Evolutionary conservation across 2,329 filamentous ascomycete species (phyloP).

Genomic region (Fusarium chuoi): DNA sequence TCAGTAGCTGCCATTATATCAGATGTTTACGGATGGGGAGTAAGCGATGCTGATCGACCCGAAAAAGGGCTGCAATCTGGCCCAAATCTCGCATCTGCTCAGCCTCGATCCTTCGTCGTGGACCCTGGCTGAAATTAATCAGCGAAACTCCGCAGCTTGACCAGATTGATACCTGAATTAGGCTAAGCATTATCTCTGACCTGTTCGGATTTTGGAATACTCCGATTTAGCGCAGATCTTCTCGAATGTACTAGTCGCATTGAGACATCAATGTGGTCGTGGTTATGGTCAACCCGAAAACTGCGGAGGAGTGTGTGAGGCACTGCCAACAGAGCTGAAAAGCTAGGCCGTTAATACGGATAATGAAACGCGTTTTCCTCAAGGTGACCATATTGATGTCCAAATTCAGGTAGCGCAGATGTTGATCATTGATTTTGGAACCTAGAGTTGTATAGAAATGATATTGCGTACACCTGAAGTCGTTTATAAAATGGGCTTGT

Average conservation of each 20-base stretch:
- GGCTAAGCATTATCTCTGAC: background rate
- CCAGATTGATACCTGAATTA: background rate
- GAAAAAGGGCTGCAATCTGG: background rate
- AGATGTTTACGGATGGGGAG: too few species aligned
- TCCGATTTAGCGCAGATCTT: background rate
- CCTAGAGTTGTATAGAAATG: too few species aligned
- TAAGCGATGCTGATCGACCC: background rate
- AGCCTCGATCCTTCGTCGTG: background rate
- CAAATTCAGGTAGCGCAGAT: too few species aligned
- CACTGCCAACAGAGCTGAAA: too few species aligned
- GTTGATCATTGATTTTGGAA: too few species aligned
- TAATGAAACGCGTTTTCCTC: too few species aligned
- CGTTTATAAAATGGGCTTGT: too few species aligned
- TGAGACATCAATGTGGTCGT: background rate
- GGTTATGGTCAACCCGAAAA: background rate
- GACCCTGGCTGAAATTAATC: background rate
- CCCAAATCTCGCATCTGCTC: background rate
- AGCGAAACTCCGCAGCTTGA: background rate
- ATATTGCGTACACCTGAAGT: too few species aligned
- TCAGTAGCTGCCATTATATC: background rate
- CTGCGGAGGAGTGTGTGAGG: fast-evolving
- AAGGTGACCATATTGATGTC: too few species aligned
- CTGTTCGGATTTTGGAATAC: fast-evolving
- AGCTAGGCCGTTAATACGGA: too few species aligned
- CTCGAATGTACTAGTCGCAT: background rate